Conservation (phyloP, 2,329 filamentous ascomycete species). For the Xylariomycetidae sp. region DNA sequence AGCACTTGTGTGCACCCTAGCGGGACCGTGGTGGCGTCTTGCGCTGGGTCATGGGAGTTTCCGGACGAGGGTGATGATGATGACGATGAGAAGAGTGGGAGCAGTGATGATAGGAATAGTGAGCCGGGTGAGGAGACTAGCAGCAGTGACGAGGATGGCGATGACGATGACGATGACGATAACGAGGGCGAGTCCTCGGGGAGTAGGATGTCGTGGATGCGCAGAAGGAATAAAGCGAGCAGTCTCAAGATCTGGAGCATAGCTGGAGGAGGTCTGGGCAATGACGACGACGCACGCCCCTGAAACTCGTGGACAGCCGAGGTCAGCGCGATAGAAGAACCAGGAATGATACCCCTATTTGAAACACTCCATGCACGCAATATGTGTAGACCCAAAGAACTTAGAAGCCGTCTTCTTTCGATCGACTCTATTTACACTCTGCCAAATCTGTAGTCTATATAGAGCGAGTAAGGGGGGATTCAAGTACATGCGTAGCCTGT, state of each 20-base stretch:
- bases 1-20: constrained; percentile 47
- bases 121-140: background rate
- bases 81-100: constrained; percentile 1
- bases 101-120: constrained; percentile 1
- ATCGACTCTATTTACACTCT: too few species aligned
- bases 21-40: constrained; percentile 53
- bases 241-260: constrained; percentile 43
- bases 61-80: constrained; percentile 13
- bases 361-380: too few species aligned
- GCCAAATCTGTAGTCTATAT: too few species aligned
- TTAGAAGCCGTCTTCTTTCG: too few species aligned
- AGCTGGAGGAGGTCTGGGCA: too few species aligned
- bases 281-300: too few species aligned
- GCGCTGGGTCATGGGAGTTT: constrained; percentile 49
- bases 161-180: constrained; percentile 4
- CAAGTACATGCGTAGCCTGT: too few species aligned
- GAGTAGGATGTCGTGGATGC: constrained; percentile 18
- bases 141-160: constrained; percentile 3
- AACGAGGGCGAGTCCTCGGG: constrained; percentile 5
- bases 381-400: too few species aligned
- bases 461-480: too few species aligned
- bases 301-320: too few species aligned
- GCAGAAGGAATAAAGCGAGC: constrained; percentile 32
- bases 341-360: too few species aligned
- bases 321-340: too few species aligned